A percentile compares a stretch with the other conserved stretches of the same genome.
Conservation (phyloP, 352 stramenopile genomes). For the Thalassiosira ordinaria region DNA sequence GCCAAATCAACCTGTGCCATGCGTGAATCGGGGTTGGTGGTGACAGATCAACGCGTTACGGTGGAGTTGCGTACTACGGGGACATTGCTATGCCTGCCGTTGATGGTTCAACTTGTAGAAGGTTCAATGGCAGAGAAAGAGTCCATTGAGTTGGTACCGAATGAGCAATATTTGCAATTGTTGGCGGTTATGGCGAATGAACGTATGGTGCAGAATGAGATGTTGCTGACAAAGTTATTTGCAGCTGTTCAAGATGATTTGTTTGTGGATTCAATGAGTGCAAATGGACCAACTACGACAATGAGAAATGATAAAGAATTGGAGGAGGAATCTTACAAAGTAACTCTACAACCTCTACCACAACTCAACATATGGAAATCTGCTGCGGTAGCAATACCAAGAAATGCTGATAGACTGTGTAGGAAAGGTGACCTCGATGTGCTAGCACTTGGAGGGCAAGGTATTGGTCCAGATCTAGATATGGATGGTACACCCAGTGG, state of each 20-base stretch:
- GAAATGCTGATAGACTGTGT: background rate
- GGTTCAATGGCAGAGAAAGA: no score
- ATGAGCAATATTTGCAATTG: conserved; percentile 59
- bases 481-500: background rate
- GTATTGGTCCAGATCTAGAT: conserved; percentile 58
- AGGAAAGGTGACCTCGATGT: conserved; percentile 49
- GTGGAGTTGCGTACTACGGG: conserved; percentile 73
- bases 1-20: conserved; percentile 73
- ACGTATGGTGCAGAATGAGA: conserved; percentile 65
- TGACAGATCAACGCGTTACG: conserved; percentile 68
- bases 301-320: background rate
- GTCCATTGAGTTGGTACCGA: conserved; percentile 27
- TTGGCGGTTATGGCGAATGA: conserved; percentile 73
- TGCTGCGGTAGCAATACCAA: conserved; percentile 53
- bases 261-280: conserved; percentile 29
- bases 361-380: conserved; percentile 77
- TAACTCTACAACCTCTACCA: conserved; percentile 51
- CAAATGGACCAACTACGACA: background rate
- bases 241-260: conserved; percentile 44
- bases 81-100: conserved; percentile 60
- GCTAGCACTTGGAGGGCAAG: conserved; percentile 78
- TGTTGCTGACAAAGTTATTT: conserved; percentile 64
- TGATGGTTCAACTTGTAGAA: conserved; percentile 38
- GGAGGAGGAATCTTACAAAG: conserved; percentile 14
- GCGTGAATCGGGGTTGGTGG: conserved; percentile 80